phyloP scores from a whole-genome alignment of 1,284 basidiomycete species.

The Ganoderma sp. region DNA sequence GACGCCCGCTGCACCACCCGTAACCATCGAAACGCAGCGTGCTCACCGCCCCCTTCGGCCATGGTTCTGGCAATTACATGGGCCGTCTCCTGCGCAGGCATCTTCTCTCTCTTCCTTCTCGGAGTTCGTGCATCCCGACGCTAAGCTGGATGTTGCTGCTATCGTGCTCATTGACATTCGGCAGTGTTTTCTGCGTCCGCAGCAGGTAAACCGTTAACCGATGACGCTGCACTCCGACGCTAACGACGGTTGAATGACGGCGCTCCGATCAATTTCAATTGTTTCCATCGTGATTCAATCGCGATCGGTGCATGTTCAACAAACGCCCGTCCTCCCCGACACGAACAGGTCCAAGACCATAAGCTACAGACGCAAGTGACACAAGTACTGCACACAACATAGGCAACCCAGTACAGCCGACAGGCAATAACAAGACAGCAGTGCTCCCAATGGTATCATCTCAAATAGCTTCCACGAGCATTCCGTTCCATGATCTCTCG shows the following conservation, averaged over 20 bases:
- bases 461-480: conserved; percentile 59
- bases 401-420: conserved; percentile 7
- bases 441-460: conserved; percentile 16
- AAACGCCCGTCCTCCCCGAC: not conserved
- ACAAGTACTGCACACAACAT: conserved; percentile 17
- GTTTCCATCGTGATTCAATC: conserved; percentile 5
- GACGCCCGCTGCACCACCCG: conserved; percentile 7
- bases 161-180: not conserved
- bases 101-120: too few species aligned
- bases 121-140: not conserved
- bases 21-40: conserved; percentile 27
- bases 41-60: not conserved
- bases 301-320: not conserved
- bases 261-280: conserved; percentile 8
- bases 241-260: not conserved
- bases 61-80: not conserved
- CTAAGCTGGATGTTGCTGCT: not conserved
- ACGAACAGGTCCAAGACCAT: too few species aligned
- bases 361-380: conserved; percentile 20
- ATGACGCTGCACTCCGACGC: not conserved
- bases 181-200: not conserved
- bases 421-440: conserved; percentile 9
- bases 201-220: not conserved
- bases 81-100: not conserved
- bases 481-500: conserved; percentile 89